phyloP scores from a whole-genome alignment of 176 grass and related monocot genomes.

The Echinochloa phyllopogon region DNA sequence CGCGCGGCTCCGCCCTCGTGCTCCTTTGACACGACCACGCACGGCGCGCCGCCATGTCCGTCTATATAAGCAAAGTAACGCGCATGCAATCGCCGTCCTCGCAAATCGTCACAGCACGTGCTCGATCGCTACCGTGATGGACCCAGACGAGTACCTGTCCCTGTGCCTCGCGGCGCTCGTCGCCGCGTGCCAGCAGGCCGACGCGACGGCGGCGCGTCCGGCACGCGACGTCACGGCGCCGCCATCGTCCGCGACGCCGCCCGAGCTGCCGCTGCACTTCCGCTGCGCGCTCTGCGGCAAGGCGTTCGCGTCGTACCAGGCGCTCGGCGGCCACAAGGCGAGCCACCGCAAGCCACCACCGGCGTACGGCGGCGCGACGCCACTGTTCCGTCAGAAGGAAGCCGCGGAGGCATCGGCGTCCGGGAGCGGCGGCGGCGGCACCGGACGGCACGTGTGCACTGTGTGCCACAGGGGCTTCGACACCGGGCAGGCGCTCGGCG shows the following conservation, averaged over 20 bases:
- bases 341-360: conserved; percentile 49
- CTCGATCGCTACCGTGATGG: not conserved
- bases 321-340: conserved; percentile 71
- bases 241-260: not conserved
- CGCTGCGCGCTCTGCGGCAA: conserved; percentile 59
- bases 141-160: conserved; percentile 31
- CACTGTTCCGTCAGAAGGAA: not conserved
- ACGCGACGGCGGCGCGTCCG: not conserved
- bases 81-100: not conserved
- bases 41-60: not conserved
- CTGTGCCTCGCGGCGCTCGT: conserved; percentile 25
- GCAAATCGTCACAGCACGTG: not conserved
- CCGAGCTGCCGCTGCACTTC: conserved; percentile 35
- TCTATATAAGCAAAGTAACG: not conserved
- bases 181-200: conserved; percentile 18
- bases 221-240: not conserved
- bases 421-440: not conserved
- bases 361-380: not conserved
- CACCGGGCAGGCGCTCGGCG: conserved; percentile 77
- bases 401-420: not conserved
- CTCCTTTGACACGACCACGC: conserved; percentile 19
- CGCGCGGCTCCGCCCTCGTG: not conserved
- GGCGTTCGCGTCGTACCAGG: conserved; percentile 69
- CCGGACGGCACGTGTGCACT: conserved; percentile 50
- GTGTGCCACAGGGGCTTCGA: conserved; percentile 54